phyloP scores from a whole-genome alignment of 108 stramenopile genomes.

The Schizochytrium sp. region DNA sequence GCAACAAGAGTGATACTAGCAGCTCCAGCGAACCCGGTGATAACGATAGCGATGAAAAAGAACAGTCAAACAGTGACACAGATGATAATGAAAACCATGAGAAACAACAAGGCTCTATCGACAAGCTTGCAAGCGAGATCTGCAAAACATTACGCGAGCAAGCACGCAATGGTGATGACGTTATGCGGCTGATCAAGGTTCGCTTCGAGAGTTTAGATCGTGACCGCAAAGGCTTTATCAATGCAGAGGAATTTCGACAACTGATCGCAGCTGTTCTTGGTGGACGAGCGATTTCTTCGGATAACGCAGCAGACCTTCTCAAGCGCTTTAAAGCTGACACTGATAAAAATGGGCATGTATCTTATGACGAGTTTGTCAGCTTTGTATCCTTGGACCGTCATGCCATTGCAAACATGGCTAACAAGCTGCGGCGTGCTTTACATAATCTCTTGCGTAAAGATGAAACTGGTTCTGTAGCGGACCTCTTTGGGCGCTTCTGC shows the following conservation, averaged over 20 bases:
- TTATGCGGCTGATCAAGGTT: slow-evolving; percentile 50
- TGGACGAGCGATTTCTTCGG: slow-evolving; percentile 25
- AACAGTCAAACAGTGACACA: not conserved
- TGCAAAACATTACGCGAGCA: slow-evolving; percentile 52
- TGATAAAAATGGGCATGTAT: slow-evolving; percentile 44
- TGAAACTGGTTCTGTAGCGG: not conserved
- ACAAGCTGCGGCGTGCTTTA: slow-evolving; percentile 11
- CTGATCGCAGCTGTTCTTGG: slow-evolving; percentile 45
- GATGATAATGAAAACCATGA: not conserved
- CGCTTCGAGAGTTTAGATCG: slow-evolving; percentile 37
- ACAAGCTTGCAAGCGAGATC: slow-evolving; percentile 10
- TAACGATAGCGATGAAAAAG: not conserved
- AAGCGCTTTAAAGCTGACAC: slow-evolving; percentile 26
- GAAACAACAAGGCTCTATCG: not conserved
- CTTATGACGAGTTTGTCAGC: slow-evolving; percentile 59
- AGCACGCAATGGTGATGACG: not conserved
- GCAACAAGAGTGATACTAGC: not conserved
- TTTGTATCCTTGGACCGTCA: slow-evolving; percentile 58
- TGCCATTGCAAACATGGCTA: not conserved
- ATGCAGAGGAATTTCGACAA: slow-evolving; percentile 42
- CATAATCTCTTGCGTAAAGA: not conserved
- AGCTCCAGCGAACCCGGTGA: not conserved
- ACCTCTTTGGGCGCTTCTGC: slow-evolving; percentile 30
- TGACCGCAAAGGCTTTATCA: slow-evolving; percentile 38
- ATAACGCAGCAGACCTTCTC: slow-evolving; percentile 26